These are phyloP conservation scores for Cercospora sp. DNA, from an alignment of 2,329 filamentous ascomycete species.

Conservation along the genomic window DNA sequence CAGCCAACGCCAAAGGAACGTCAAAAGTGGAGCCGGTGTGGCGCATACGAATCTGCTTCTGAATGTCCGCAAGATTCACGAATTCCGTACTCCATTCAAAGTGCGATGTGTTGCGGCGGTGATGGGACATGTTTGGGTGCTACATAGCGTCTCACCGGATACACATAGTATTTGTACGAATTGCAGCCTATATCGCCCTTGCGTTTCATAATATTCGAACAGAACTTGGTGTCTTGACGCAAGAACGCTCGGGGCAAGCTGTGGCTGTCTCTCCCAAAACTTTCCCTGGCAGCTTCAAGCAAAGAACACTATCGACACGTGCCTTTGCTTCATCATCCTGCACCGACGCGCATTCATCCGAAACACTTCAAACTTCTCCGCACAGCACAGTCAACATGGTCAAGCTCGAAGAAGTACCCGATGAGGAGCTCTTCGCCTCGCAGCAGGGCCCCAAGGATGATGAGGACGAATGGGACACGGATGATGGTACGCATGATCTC, in stretches of 20 bases:
- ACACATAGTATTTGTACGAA: background rate
- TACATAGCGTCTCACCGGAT: background rate
- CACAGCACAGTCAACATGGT: slow-evolving; percentile 68
- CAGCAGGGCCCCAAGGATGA: slow-evolving; percentile 66
- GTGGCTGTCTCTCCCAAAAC: slow-evolving; percentile 9
- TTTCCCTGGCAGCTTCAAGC: slow-evolving; percentile 4
- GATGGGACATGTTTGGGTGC: slow-evolving; percentile 1
- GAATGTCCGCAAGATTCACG: slow-evolving; percentile 17
- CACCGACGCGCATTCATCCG: slow-evolving; percentile 4
- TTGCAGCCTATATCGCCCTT: background rate
- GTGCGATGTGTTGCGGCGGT: slow-evolving; percentile 8
- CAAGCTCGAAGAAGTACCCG: slow-evolving; percentile 93
- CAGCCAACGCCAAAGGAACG: slow-evolving; percentile 8
- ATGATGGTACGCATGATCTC: slow-evolving; percentile 69
- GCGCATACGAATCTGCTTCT: slow-evolving; percentile 24
- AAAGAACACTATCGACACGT: slow-evolving; percentile 7
- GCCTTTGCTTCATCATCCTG: background rate
- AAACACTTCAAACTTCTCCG: background rate
- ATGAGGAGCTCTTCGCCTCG: slow-evolving; percentile 83
- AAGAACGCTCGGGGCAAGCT: slow-evolving; percentile 4
- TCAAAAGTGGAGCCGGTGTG: slow-evolving; percentile 10
- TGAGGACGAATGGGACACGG: slow-evolving; percentile 83
- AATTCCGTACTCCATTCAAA: slow-evolving; percentile 18
- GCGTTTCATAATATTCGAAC: background rate
- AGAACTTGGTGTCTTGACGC: slow-evolving; percentile 6